These are phyloP conservation scores for Claviceps spartinae DNA, from an alignment of 2,329 filamentous ascomycete species.

Conservation along the genomic window DNA sequence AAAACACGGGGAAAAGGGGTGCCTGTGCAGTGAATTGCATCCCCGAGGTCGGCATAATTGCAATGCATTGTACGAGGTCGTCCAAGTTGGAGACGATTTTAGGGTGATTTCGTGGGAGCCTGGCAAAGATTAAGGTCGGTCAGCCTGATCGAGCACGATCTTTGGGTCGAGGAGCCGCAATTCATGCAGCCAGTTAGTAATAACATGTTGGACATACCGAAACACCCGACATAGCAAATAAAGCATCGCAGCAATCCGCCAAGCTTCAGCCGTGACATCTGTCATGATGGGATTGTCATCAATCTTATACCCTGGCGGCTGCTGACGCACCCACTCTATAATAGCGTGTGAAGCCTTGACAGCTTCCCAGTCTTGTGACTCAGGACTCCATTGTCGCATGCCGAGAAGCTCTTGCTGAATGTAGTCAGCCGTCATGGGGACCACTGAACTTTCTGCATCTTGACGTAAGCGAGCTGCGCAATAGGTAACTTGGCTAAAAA, in stretches of 20 bases:
- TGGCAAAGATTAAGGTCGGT: constrained; percentile 5
- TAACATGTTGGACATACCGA: constrained; percentile 14
- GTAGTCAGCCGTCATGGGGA: constrained; percentile 18
- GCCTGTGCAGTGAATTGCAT: constrained; percentile 27
- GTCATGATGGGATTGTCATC: constrained; percentile 22
- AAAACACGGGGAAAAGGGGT: constrained; percentile 27
- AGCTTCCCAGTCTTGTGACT: constrained; percentile 14
- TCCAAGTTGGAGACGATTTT: constrained; percentile 19
- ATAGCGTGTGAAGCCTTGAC: constrained; percentile 7
- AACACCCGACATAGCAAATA: constrained; percentile 26
- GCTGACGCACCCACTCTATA: constrained; percentile 18
- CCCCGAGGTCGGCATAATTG: constrained; percentile 28
- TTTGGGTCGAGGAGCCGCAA: constrained; percentile 1
- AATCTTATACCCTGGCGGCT: constrained; percentile 13
- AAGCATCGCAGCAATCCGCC: constrained; percentile 25
- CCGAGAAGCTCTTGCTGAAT: constrained; percentile 15
- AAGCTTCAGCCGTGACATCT: constrained; percentile 26
- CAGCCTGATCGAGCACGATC: background rate
- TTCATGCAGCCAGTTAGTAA: background rate
- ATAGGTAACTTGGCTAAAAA: constrained; percentile 24
- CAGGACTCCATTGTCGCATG: constrained; percentile 24
- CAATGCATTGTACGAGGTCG: constrained; percentile 23
- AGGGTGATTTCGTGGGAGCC: constrained; percentile 24
- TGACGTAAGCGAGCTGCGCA: constrained; percentile 21
- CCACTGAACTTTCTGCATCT: constrained; percentile 17